Percentiles rank a stretch among this genome's conserved stretches.
These are phyloP conservation scores for Coemansia sp. DNA, from an alignment of 192 early-diverging fungal species.

Conservation along the genomic window DNA sequence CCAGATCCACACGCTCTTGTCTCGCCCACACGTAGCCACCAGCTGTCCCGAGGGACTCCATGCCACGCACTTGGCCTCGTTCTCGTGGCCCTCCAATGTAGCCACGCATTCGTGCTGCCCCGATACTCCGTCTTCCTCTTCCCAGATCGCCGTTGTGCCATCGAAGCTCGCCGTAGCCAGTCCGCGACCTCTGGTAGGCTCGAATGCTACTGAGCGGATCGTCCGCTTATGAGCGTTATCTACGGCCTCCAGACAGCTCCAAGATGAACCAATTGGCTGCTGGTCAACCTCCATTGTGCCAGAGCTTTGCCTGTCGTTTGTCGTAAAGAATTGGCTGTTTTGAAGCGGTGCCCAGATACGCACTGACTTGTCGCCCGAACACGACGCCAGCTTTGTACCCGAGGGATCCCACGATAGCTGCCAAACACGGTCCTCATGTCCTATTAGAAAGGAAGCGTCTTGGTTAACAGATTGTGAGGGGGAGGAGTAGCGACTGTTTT, in stretches of 20 bases:
- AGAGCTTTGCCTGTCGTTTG: neutral
- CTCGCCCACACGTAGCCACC: constrained; percentile 90
- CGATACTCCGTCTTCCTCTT: constrained; percentile 59
- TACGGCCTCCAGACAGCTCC: constrained; percentile 69
- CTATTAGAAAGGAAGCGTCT: no score
- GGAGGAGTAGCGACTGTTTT: no score
- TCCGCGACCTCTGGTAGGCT: constrained; percentile 61
- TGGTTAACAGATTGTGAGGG: no score
- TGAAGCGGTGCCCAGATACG: constrained; percentile 70
- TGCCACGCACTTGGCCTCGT: constrained; percentile 91
- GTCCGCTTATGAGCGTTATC: constrained; percentile 91
- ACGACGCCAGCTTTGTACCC: constrained; percentile 70
- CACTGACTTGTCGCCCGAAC: constrained; percentile 84
- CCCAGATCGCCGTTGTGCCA: constrained; percentile 90
- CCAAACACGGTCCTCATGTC: constrained; percentile 87
- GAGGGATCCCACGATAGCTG: constrained; percentile 80
- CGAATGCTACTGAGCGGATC: constrained; percentile 82
- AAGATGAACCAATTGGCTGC: constrained; percentile 27
- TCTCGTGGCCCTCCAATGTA: constrained; percentile 96
- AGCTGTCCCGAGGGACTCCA: constrained; percentile 81
- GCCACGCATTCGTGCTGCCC: constrained; percentile 83
- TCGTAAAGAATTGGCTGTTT: constrained; percentile 9
- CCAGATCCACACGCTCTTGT: constrained; percentile 99
- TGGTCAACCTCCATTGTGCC: constrained; percentile 2
- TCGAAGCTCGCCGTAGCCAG: constrained; percentile 92